Evolutionary conservation across 371 early-diverging fungal species (phyloP).

Genomic region (Catenaria anguillulae): DNA sequence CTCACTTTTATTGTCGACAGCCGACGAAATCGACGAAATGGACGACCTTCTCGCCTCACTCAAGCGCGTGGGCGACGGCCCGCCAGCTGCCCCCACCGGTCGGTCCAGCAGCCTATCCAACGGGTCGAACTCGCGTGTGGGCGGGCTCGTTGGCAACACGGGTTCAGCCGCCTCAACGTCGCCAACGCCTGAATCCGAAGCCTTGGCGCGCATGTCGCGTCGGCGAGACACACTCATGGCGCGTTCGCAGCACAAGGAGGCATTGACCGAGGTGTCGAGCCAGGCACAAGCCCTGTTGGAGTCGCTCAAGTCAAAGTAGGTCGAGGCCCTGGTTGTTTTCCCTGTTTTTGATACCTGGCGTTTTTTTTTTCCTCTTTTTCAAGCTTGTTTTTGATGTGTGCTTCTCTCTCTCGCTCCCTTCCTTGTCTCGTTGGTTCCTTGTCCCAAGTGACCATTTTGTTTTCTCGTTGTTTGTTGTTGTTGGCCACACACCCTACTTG

Average conservation of each 20-base stretch:
- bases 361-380: too few species aligned
- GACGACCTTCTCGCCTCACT: constrained; percentile 3
- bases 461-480: too few species aligned
- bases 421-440: too few species aligned
- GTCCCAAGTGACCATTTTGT: too few species aligned
- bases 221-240: background rate
- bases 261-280: background rate
- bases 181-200: background rate
- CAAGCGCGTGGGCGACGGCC: background rate
- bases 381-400: too few species aligned
- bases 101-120: background rate
- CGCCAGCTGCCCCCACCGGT: background rate
- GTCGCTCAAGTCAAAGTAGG: background rate
- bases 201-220: background rate
- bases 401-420: too few species aligned
- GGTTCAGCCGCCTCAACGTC: background rate
- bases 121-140: background rate
- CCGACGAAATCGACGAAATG: constrained; percentile 2
- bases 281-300: background rate
- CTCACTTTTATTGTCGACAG: too few species aligned
- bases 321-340: too few species aligned
- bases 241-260: background rate
- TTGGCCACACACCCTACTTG: too few species aligned
- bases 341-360: too few species aligned
- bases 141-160: background rate